Conservation (phyloP, 176 grass and related monocot genomes). For the Oryza meyeriana region DNA sequence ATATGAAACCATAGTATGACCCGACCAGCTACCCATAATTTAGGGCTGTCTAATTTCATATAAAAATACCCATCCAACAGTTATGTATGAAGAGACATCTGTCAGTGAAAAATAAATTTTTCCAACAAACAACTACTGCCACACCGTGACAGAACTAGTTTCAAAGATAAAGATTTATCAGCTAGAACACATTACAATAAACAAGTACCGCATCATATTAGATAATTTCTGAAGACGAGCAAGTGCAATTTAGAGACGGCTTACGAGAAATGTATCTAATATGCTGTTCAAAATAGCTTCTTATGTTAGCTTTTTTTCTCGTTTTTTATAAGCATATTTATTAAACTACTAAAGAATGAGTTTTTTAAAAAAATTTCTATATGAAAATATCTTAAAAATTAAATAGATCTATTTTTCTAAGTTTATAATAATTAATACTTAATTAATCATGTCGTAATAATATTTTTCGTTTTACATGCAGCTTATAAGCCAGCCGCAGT, state of each 20-base stretch:
- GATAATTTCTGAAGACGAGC: background rate
- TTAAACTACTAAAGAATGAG: too few relatives aligned
- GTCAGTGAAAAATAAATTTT: background rate
- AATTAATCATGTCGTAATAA: too few relatives aligned
- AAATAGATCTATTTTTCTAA: too few relatives aligned
- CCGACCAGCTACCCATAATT: background rate
- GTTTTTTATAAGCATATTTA: too few relatives aligned
- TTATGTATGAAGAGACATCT: background rate
- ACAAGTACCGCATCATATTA: background rate
- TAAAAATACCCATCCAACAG: background rate
- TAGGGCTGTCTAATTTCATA: background rate
- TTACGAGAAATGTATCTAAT: constrained; percentile 1
- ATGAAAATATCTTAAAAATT: too few relatives aligned
- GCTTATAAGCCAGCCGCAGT: too few relatives aligned
- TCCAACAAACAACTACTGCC: background rate
- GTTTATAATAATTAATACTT: too few relatives aligned
- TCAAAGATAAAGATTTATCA: background rate
- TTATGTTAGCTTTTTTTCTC: too few relatives aligned
- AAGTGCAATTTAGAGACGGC: background rate
- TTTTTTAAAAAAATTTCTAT: too few relatives aligned
- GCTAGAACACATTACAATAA: background rate
- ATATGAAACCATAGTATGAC: background rate
- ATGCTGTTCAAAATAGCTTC: too few relatives aligned
- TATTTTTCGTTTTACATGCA: too few relatives aligned
- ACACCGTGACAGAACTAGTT: background rate